These are phyloP conservation scores for Acanthamoeba healyi DNA, from an alignment of 208 protist genomes.

Conservation along the genomic window DNA sequence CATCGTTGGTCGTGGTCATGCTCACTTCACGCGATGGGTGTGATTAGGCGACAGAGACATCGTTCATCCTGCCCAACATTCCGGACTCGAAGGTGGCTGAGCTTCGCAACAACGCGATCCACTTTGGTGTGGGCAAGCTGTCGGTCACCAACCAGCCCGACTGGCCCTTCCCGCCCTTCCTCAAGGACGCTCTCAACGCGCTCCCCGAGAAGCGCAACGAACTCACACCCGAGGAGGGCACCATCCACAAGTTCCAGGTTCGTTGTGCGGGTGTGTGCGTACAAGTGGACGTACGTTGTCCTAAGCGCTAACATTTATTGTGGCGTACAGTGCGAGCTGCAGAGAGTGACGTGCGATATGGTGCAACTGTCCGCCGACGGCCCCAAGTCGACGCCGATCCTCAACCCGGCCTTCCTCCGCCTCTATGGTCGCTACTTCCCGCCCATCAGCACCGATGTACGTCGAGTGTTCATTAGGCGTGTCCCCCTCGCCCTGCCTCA, in stretches of 20 bases:
- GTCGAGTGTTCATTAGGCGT: not conserved
- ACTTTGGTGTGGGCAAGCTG: not conserved
- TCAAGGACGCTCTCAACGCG: constrained; percentile 5
- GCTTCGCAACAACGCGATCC: not conserved
- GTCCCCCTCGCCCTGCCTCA: not conserved
- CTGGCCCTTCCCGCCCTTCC: constrained; percentile 35
- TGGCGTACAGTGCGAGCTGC: not conserved
- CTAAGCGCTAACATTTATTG: not conserved
- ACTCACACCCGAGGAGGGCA: constrained; percentile 24
- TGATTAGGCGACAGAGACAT: not conserved
- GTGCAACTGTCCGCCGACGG: not conserved
- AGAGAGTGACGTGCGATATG: not conserved
- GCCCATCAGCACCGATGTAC: not conserved
- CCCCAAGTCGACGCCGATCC: not conserved
- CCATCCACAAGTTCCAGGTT: constrained; percentile 20
- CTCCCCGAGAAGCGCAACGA: not conserved
- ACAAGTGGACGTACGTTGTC: not conserved
- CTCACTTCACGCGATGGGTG: too few species aligned
- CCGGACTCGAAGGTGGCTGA: not conserved
- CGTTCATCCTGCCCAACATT: constrained; percentile 1
- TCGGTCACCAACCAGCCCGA: constrained; percentile 8
- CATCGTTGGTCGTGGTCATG: too few species aligned
- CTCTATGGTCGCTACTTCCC: constrained; percentile 24
- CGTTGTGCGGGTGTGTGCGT: too few species aligned
- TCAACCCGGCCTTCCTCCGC: constrained; percentile 1